Evolutionary conservation across 2,329 filamentous ascomycete genomes (phyloP).

Genomic region (Botryosphaeria agaves): DNA sequence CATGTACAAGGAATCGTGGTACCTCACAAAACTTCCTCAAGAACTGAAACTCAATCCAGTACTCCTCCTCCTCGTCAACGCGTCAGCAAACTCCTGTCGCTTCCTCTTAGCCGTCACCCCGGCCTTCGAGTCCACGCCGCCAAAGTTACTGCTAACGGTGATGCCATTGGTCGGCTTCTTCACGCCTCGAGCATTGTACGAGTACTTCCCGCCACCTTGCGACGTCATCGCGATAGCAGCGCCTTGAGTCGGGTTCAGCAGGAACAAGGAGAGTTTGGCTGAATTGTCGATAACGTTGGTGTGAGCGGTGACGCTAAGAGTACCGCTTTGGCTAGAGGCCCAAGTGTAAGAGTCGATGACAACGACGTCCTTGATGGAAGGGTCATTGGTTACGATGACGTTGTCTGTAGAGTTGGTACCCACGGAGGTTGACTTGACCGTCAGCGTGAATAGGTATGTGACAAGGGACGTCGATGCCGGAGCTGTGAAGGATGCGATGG

Average conservation of each 20-base stretch:
- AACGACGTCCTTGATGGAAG: conserved; percentile 12
- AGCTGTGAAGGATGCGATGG: conserved; percentile 5
- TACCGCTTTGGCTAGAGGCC: conserved; percentile 13
- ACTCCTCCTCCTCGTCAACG: too few species aligned
- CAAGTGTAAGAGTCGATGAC: conserved; percentile 16
- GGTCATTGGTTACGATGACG: conserved; percentile 13
- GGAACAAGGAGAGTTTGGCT: conserved; percentile 12
- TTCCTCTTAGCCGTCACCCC: conserved; percentile 9
- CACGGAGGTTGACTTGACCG: conserved; percentile 12
- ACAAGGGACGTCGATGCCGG: conserved; percentile 9
- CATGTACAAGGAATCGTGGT: too few species aligned
- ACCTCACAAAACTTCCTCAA: too few species aligned
- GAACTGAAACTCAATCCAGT: too few species aligned
- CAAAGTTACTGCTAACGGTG: conserved; percentile 11
- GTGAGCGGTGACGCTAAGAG: conserved; percentile 14
- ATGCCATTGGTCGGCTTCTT: conserved; percentile 14
- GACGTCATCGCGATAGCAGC: conserved; percentile 9
- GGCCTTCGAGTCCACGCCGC: conserved; percentile 8
- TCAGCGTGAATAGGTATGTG: conserved; percentile 11
- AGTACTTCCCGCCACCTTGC: conserved; percentile 12
- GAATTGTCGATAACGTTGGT: conserved; percentile 17
- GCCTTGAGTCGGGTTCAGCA: conserved; percentile 10
- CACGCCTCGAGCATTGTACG: conserved; percentile 9
- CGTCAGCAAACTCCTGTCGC: not conserved
- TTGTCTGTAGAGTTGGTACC: conserved; percentile 9